These are phyloP conservation scores for Aureobasidium sp. DNA, from an alignment of 2,329 filamentous ascomycete species.

Conservation along the genomic window DNA sequence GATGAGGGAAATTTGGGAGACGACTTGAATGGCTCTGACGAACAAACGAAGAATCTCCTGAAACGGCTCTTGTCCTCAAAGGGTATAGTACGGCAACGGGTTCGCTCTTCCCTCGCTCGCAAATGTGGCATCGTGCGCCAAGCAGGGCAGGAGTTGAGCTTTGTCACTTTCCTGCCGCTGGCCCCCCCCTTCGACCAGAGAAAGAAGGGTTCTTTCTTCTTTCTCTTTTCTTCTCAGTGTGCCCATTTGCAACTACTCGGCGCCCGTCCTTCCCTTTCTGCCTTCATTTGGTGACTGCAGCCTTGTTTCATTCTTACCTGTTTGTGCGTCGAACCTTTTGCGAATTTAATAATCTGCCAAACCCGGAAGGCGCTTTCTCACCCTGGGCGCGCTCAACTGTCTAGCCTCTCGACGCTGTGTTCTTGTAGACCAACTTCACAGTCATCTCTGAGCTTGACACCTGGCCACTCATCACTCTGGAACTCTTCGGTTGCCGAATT, in stretches of 20 bases:
- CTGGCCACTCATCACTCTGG: slow-evolving; percentile 2
- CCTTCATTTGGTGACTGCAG: slow-evolving; percentile 10
- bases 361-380: neutral
- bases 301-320: slow-evolving; percentile 11
- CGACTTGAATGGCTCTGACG: neutral
- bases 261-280: slow-evolving; percentile 8
- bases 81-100: neutral
- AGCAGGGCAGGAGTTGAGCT: neutral
- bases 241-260: neutral
- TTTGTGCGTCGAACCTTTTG: neutral
- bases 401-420: neutral
- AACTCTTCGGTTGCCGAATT: neutral
- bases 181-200: neutral
- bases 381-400: neutral
- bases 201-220: slow-evolving; percentile 2
- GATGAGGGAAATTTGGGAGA: neutral
- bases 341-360: slow-evolving; percentile 6
- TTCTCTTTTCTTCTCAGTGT: slow-evolving; percentile 7
- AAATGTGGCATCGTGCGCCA: neutral
- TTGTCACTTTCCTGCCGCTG: slow-evolving; percentile 2
- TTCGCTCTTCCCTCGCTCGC: neutral
- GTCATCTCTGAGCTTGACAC: slow-evolving; percentile 1
- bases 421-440: slow-evolving; percentile 10
- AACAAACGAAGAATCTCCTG: slow-evolving; percentile 1
- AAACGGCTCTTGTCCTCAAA: neutral